Evolutionary conservation across 2,329 filamentous ascomycete species (phyloP).

Genomic region (Botrytis byssoidea): DNA sequence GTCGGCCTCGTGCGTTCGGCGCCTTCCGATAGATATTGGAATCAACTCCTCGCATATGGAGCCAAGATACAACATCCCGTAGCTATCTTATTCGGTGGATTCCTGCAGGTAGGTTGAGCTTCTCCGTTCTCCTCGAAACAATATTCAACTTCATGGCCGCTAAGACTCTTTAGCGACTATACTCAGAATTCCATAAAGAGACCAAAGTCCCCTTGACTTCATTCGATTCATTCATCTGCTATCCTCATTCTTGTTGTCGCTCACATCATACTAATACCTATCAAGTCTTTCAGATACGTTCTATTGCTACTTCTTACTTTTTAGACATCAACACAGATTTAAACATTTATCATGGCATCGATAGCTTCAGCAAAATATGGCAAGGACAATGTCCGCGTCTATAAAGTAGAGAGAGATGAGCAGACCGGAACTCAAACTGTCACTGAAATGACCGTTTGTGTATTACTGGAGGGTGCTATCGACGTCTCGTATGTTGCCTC

Average conservation of each 20-base stretch:
- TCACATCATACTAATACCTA: slow-evolving; percentile 9
- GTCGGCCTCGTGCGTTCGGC: slow-evolving; percentile 19
- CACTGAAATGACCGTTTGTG: slow-evolving; percentile 92
- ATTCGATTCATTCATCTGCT: neutral
- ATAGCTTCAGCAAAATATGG: slow-evolving; percentile 71
- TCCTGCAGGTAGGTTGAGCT: slow-evolving; percentile 14
- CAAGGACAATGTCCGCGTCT: slow-evolving; percentile 98
- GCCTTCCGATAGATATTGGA: slow-evolving; percentile 16
- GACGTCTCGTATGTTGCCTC: slow-evolving; percentile 65
- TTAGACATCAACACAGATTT: neutral
- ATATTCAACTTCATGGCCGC: slow-evolving; percentile 7
- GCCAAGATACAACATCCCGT: slow-evolving; percentile 4
- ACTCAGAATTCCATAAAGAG: slow-evolving; percentile 15
- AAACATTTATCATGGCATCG: slow-evolving; percentile 48
- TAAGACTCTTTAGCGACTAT: neutral
- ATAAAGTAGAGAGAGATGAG: slow-evolving; percentile 84
- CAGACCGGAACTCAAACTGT: slow-evolving; percentile 78
- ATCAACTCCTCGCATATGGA: neutral
- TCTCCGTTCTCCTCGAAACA: slow-evolving; percentile 13
- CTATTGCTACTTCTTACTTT: neutral
- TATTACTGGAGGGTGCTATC: slow-evolving; percentile 89
- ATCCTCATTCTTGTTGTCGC: slow-evolving; percentile 14
- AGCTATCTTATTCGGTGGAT: slow-evolving; percentile 9
- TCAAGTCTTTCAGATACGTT: neutral
- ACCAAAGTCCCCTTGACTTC: neutral